phyloP scores from a whole-genome alignment of 1,284 basidiomycete species.

The Heterobasidion parviporum region DNA sequence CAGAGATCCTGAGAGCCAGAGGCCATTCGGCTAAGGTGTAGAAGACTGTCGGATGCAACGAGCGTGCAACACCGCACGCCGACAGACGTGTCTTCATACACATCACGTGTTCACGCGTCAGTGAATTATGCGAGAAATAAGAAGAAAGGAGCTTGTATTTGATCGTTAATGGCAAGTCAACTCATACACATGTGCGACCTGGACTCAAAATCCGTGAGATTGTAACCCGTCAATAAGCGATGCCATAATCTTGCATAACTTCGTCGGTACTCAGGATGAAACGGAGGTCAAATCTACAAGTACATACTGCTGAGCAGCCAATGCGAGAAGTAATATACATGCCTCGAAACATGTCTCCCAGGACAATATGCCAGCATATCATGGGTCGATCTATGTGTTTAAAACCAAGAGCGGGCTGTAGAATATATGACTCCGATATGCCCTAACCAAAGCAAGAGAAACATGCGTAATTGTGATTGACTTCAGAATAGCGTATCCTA shows the following conservation, averaged over 20 bases:
- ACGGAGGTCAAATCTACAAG: neutral
- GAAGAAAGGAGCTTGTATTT: too few relatives aligned
- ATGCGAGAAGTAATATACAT: neutral
- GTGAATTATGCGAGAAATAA: neutral
- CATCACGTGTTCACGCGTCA: neutral
- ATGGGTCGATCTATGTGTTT: neutral
- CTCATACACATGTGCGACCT: neutral
- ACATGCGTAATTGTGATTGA: neutral
- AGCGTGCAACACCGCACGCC: neutral
- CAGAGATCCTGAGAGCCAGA: constrained; percentile 27
- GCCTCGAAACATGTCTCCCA: neutral
- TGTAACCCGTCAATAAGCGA: too few relatives aligned
- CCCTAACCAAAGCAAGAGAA: neutral
- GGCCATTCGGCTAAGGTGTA: constrained; percentile 14
- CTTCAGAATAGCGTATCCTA: neutral
- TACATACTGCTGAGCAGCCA: neutral
- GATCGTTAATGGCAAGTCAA: neutral
- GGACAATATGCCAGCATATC: neutral
- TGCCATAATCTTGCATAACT: too few relatives aligned
- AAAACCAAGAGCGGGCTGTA: neutral
- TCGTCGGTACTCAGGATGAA: neutral
- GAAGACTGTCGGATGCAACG: neutral
- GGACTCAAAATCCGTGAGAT: too few relatives aligned
- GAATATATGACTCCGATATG: neutral
- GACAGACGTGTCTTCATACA: neutral